Conservation (phyloP, 768 basidiomycete species). For the Mycena venus region DNA sequence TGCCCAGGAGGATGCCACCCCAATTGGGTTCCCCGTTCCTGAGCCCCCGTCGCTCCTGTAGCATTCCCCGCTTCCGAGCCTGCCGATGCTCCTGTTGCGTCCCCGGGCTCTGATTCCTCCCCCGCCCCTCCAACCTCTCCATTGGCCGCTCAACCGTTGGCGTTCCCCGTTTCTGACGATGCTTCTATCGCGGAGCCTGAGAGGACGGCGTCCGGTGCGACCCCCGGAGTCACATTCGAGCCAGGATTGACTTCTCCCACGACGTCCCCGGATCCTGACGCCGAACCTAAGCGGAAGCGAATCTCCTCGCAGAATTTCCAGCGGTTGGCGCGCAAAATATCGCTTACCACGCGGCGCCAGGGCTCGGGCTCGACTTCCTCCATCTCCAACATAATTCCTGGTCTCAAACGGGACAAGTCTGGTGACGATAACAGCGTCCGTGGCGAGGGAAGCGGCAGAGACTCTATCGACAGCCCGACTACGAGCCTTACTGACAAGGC, state of each 20-base stretch:
- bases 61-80: background rate
- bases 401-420: conserved; percentile 67
- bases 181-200: conserved; percentile 42
- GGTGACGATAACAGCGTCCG: conserved; percentile 58
- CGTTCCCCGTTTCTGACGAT: conserved; percentile 46
- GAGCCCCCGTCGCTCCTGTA: background rate
- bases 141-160: conserved; percentile 40
- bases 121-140: conserved; percentile 21
- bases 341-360: conserved; percentile 71
- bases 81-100: conserved; percentile 25
- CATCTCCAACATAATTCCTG: conserved; percentile 62
- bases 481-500: conserved; percentile 67
- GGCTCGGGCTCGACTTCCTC: conserved; percentile 66
- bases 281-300: conserved; percentile 84
- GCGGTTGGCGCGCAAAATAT: conserved; percentile 81
- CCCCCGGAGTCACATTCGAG: conserved; percentile 78
- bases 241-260: conserved; percentile 69
- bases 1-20: background rate
- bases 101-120: conserved; percentile 26
- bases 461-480: conserved; percentile 67
- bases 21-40: conserved; percentile 37
- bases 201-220: conserved; percentile 38
- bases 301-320: conserved; percentile 92
- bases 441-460: conserved; percentile 54
- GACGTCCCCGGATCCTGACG: conserved; percentile 78